Percentiles rank a stretch among this genome's conserved stretches.
phyloP scores from a whole-genome alignment of 2,329 filamentous ascomycete genomes.

The Curvularia sp. region DNA sequence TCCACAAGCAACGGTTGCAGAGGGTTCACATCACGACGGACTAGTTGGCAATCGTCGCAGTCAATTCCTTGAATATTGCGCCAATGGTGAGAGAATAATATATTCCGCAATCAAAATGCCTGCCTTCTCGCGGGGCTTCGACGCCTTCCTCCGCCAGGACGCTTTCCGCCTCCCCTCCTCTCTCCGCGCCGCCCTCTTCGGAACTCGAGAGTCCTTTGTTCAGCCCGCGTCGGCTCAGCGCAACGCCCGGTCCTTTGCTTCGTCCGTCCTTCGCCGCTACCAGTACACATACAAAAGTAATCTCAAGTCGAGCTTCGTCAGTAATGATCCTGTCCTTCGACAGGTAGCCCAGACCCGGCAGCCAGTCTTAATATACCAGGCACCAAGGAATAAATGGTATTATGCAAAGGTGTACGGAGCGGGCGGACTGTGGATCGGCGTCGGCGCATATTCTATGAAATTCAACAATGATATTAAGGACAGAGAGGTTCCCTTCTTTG shows the following conservation, averaged over 20 bases:
- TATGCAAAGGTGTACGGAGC: slow-evolving; percentile 39
- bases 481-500: slow-evolving; percentile 41
- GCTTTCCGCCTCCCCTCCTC: slow-evolving; percentile 44
- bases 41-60: background rate
- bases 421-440: slow-evolving; percentile 35
- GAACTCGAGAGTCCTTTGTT: slow-evolving; percentile 32
- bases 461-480: slow-evolving; percentile 44
- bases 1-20: background rate
- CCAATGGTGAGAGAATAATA: background rate
- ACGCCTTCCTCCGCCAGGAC: slow-evolving; percentile 34
- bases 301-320: slow-evolving; percentile 25
- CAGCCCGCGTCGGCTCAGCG: slow-evolving; percentile 20
- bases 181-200: slow-evolving; percentile 42
- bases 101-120: slow-evolving; percentile 32
- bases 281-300: slow-evolving; percentile 23
- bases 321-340: slow-evolving; percentile 44
- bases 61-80: slow-evolving; percentile 2
- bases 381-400: slow-evolving; percentile 37
- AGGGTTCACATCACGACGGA: background rate
- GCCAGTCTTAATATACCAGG: slow-evolving; percentile 45
- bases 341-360: slow-evolving; percentile 39
- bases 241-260: slow-evolving; percentile 35
- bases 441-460: slow-evolving; percentile 39
- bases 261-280: slow-evolving; percentile 34
- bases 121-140: slow-evolving; percentile 40